Evolutionary conservation across 805 yeast species (phyloP).

Genomic region (Metschnikowia orientalis): DNA sequence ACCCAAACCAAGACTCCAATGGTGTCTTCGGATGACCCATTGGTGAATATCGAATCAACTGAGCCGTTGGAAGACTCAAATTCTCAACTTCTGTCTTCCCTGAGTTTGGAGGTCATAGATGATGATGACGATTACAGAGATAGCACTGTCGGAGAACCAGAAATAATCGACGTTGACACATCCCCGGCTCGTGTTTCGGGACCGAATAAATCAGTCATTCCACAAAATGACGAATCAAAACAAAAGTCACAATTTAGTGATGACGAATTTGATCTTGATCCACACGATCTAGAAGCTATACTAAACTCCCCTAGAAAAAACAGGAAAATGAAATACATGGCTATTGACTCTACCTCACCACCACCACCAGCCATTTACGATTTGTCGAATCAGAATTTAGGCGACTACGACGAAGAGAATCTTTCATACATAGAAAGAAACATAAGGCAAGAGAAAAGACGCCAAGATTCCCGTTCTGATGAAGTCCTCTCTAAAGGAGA

Average conservation of each 20-base stretch:
- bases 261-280: conserved; percentile 18
- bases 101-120: conserved; percentile 1
- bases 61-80: too few species aligned
- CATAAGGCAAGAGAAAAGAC: too few species aligned
- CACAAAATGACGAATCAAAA: too few species aligned
- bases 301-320: conserved; percentile 22
- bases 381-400: conserved; percentile 28
- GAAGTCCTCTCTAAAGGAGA: too few species aligned
- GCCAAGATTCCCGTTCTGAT: too few species aligned
- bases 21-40: too few species aligned
- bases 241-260: conserved; percentile 14
- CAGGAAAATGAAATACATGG: conserved; percentile 19
- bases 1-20: too few species aligned
- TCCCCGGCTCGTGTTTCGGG: too few species aligned
- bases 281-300: conserved; percentile 15
- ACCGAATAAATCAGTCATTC: too few species aligned
- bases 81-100: neutral
- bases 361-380: conserved; percentile 21
- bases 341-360: conserved; percentile 6
- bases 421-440: conserved; percentile 24
- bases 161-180: too few species aligned
- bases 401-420: conserved; percentile 34
- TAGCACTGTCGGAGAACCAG: too few species aligned
- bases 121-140: conserved; percentile 9
- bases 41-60: too few species aligned